Percentiles rank a stretch among this genome's conserved stretches.
Evolutionary conservation across 106 monocot species (phyloP).

Genomic region (Phalaenopsis equestris): DNA sequence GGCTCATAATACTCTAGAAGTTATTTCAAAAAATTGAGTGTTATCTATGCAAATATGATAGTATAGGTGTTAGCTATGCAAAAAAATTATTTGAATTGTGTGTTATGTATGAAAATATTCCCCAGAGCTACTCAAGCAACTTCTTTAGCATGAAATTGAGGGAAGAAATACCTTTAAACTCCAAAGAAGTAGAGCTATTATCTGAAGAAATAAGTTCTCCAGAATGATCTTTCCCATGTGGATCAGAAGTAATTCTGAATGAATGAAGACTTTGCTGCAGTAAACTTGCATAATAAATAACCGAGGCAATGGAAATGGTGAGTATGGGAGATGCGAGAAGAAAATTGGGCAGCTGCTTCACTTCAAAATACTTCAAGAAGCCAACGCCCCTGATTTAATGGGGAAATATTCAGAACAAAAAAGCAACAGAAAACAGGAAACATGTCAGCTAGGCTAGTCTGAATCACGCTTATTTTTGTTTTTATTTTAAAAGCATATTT

Average conservation of each 20-base stretch:
- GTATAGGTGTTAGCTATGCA: no score
- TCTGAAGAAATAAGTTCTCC: conserved; percentile 16
- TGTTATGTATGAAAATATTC: no score
- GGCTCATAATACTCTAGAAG: no score
- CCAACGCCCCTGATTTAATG: conserved; percentile 73
- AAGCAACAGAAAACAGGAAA: neutral
- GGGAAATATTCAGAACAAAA: neutral
- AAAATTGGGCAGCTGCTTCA: conserved; percentile 94
- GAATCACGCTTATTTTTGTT: no score
- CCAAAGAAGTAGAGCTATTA: conserved; percentile 7
- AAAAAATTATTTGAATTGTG: no score
- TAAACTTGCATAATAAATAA: conserved; percentile 36
- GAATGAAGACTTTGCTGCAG: conserved; percentile 31
- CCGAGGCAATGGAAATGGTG: conserved; percentile 54
- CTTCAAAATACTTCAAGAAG: conserved; percentile 90
- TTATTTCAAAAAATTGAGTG: no score
- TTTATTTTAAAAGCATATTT: no score
- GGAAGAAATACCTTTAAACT: conserved; percentile 16
- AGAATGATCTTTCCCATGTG: conserved; percentile 6
- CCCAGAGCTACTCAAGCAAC: no score
- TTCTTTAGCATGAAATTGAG: neutral
- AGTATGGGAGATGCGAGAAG: conserved; percentile 87
- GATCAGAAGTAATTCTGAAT: conserved; percentile 12
- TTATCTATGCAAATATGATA: no score
- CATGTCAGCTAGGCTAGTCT: no score